Evolutionary conservation across 75 land plant species (phyloP), one percentile per base, ranked within the genome.

Genomic region (Cupressus sempervirens): DNA sequence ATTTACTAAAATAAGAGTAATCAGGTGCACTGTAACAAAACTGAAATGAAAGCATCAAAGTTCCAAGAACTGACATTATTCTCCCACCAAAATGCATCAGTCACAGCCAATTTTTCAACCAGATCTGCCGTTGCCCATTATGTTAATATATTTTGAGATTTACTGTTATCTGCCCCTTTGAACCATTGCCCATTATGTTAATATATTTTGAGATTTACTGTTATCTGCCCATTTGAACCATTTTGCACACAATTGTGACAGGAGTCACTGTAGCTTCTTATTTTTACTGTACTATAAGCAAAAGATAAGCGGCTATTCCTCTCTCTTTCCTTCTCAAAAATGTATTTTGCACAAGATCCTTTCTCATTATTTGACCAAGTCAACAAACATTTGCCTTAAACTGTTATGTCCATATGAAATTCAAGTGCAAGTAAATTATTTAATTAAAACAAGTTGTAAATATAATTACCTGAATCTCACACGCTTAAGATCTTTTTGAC

Each of bases 401-500:
- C 20, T 82, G 65, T 50, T 34, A 43, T 13, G 29, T 62, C 13
- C 23, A 12, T 26, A 82, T 53, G 83, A 82, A 35, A 30, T 6
- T 48, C 23, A 34, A 11, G 68, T 32, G 6, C 68, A 82, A 34
- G 40, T 7, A 38, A 43, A 43, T 82, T 10, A 82, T n/a, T 34
- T 11, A 34, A 34, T 18, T 18, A 56, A 48, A 82, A 74, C 85
- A 26, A 62, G 26, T 29, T 38, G 48, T 40, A 85, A 7, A 67
- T 40, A 81, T 41, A 14, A 76, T 83, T 86, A 93, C 96, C 96
- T 94, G 91, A 94, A 94, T 74, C 96, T 88, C 62, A 94, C 93
- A 41, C 95, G 94, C 86, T 92, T 91, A 43, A 94, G 88, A 70
- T 88, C 92, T 83, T 88, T 91, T 80, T 54, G 50, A 2, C 91